Percentiles rank a stretch among this genome's conserved stretches.
Evolutionary conservation across 352 stramenopile genomes (phyloP).

Genomic region (Phytophthora palmivora): DNA sequence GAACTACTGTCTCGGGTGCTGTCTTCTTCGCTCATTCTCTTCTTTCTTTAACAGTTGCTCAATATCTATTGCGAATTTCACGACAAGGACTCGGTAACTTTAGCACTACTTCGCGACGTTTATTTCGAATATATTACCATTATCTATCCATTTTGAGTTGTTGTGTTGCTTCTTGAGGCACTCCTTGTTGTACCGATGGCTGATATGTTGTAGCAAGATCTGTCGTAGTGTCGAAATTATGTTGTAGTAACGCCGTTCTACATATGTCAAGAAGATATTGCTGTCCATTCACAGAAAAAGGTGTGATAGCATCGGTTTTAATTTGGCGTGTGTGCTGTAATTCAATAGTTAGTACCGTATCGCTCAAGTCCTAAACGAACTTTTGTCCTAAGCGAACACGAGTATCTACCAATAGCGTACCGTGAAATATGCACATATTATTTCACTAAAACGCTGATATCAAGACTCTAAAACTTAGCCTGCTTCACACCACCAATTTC

Average conservation of each 20-base stretch:
- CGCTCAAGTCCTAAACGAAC: no score
- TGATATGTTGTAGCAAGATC: conserved; percentile 9
- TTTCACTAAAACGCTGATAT: no score
- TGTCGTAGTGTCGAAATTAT: conserved; percentile 19
- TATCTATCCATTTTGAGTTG: background rate
- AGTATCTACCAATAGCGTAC: no score
- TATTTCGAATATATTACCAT: conserved; percentile 9
- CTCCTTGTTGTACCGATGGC: background rate
- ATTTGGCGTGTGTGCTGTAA: no score
- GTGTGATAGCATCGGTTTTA: conserved; percentile 1
- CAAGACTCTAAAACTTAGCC: no score
- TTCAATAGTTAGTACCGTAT: no score
- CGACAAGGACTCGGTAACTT: conserved; percentile 4
- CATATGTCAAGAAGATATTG: background rate
- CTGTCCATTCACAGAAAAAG: conserved; percentile 4
- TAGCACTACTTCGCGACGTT: conserved; percentile 2
- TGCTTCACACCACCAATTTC: no score
- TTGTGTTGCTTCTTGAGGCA: conserved; percentile 1
- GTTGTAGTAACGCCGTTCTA: no score
- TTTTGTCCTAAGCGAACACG: no score
- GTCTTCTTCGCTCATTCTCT: background rate
- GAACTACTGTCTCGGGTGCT: background rate
- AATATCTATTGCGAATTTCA: background rate
- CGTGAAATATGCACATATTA: no score
- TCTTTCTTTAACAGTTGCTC: no score